Evolutionary conservation across 768 basidiomycete species (phyloP), one percentile per base, ranked within the genome.

Genomic region (Boletus pseudopeckii): DNA sequence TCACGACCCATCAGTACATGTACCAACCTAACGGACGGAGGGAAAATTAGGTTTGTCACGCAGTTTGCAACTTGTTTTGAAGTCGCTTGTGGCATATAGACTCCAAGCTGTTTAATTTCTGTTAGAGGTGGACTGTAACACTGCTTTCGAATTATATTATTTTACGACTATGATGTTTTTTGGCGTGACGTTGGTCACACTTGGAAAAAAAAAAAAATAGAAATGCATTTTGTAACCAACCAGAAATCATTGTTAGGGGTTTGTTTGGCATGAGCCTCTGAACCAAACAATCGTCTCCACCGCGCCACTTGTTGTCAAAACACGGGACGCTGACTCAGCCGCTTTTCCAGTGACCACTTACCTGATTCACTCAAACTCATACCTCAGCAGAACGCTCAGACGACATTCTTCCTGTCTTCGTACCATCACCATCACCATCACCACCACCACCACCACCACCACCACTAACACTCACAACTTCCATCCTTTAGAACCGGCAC

Each of bases 11-110:
- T 59, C 75, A 74, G 52, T 79, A 73, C 62, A 75, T 78, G 70
- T 79, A 75, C 56, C 75, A 77, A 48, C 70, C 77, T 37, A 78
- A 76, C 57, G 77, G 77, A 36, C 63, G 71, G 45, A 59, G 68
- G 39, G 68, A 69, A 39, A 58, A 46, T 48, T 70, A 65, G 41
- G 49, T 42, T 51, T 50, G 20, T 46, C 17, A 6, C 13, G 24
- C 24, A 17, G 14, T 45, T 33, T 42, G 20, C 44, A 42, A 44
- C 38, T 20, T 42, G 50, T 52, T 62, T 48, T 48, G 52, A 57
- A 42, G 32, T 40, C 46, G 13, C 4, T 41, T 45, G 56, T 44
- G 38, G 34, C 42, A 49, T 39, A 43, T 46, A 42, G 54, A n/a
- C 39, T 54, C 28, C 5, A 20, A 13, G 37, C 18, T 41, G 44